Conservation (phyloP, 306 rosid species). For the Sphenostylis stenocarpa region DNA sequence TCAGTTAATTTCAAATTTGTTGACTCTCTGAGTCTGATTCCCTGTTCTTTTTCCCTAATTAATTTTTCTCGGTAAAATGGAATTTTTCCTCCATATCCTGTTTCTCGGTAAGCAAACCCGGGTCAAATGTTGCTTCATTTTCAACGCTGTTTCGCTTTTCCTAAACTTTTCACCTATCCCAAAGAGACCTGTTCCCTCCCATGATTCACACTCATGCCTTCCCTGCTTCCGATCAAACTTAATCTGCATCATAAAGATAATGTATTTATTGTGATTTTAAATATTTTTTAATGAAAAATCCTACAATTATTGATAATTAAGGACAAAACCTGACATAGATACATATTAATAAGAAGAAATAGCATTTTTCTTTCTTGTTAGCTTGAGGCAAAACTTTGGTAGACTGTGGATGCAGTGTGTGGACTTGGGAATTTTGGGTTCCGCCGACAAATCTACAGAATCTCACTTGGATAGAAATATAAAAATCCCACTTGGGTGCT, state of each 20-base stretch:
- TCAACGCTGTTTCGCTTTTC: not conserved
- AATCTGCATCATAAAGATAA: not conserved
- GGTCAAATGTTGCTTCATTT: slow-evolving; percentile 1
- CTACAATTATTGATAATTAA: too few relatives aligned
- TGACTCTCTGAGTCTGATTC: not conserved
- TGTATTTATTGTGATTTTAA: not conserved
- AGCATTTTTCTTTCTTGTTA: too few relatives aligned
- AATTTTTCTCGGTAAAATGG: slow-evolving; percentile 12
- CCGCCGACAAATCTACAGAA: slow-evolving; percentile 38
- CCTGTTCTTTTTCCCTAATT: not conserved
- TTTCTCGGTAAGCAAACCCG: slow-evolving; percentile 32
- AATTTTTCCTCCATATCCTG: not conserved
- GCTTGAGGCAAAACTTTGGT: too few relatives aligned
- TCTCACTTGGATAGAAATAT: not conserved
- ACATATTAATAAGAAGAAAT: too few relatives aligned
- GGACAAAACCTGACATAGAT: too few relatives aligned
- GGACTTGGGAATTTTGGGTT: not conserved
- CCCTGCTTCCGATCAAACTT: not conserved
- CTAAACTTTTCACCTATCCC: not conserved
- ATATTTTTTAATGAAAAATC: too few relatives aligned
- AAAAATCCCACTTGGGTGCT: not conserved
- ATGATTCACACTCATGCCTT: not conserved
- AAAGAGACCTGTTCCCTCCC: not conserved
- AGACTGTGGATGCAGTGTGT: not conserved
- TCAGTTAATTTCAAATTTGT: slow-evolving; percentile 19